Conservation (phyloP, 2,329 filamentous ascomycete species). For the Apiospora phragmitis region DNA sequence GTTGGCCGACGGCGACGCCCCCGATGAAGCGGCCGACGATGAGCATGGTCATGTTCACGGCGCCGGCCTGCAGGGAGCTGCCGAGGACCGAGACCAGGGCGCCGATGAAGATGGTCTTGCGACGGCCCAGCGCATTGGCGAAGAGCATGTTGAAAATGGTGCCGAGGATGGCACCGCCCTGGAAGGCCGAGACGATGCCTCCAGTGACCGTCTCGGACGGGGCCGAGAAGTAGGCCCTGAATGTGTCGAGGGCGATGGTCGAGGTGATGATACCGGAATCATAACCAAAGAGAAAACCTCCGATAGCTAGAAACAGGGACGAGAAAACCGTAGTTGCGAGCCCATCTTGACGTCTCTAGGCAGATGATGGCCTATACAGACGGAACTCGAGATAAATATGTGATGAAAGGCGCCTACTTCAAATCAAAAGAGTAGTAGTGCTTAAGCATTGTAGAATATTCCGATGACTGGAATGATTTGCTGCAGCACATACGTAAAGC, state of each 20-base stretch:
- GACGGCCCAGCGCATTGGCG: slow-evolving; percentile 61
- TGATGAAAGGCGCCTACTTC: not conserved
- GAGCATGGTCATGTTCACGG: slow-evolving; percentile 57
- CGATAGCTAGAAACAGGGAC: slow-evolving; percentile 21
- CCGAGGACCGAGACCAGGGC: slow-evolving; percentile 71
- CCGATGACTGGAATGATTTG: not conserved
- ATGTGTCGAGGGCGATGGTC: slow-evolving; percentile 51
- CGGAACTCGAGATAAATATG: too few relatives aligned
- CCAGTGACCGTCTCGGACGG: slow-evolving; percentile 41
- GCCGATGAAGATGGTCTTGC: slow-evolving; percentile 70
- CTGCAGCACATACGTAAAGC: not conserved
- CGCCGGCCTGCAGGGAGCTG: slow-evolving; percentile 71
- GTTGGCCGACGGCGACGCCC: slow-evolving; percentile 60
- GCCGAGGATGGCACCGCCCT: slow-evolving; percentile 66
- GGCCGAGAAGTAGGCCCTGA: slow-evolving; percentile 40
- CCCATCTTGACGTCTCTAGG: slow-evolving; percentile 1
- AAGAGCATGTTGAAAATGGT: slow-evolving; percentile 57
- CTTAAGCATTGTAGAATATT: not conserved
- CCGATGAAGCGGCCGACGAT: slow-evolving; percentile 71
- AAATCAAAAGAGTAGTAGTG: not conserved
- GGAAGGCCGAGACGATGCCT: slow-evolving; percentile 76
- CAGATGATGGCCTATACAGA: slow-evolving; percentile 25
- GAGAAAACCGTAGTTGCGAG: not conserved
- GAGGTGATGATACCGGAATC: slow-evolving; percentile 55
- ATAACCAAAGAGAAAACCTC: slow-evolving; percentile 56